Conservation (phyloP, 2,329 filamentous ascomycete genomes). For the Trichoderma gracile region DNA sequence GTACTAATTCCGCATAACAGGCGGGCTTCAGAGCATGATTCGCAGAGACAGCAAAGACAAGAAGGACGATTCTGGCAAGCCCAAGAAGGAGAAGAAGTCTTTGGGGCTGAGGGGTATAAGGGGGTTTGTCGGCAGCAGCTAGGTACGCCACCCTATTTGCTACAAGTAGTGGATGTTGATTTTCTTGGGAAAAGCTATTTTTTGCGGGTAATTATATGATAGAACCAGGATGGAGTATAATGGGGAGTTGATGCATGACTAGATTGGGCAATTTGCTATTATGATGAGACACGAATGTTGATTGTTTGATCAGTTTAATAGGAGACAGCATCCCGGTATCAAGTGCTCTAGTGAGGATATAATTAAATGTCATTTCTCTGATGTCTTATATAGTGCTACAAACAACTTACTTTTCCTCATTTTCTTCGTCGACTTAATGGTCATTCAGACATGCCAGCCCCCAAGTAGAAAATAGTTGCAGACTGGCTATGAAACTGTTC, state of each 20-base stretch:
- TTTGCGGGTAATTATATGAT: not conserved
- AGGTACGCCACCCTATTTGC: not conserved
- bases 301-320: too few relatives aligned
- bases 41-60: slow-evolving; percentile 54
- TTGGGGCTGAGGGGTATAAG: slow-evolving; percentile 46
- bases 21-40: slow-evolving; percentile 50
- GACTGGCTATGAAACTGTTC: too few relatives aligned
- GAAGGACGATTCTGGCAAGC: slow-evolving; percentile 43
- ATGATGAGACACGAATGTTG: not conserved
- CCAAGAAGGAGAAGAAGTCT: slow-evolving; percentile 42
- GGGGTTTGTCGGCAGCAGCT: slow-evolving; percentile 39
- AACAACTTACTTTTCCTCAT: too few relatives aligned
- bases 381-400: too few relatives aligned
- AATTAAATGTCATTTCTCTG: too few relatives aligned
- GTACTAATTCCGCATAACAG: slow-evolving; percentile 35
- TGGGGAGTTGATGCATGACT: not conserved
- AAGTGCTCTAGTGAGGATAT: too few relatives aligned
- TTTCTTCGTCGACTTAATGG: too few relatives aligned
- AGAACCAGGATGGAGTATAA: not conserved
- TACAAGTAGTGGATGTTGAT: not conserved
- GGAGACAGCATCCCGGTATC: too few relatives aligned
- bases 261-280: not conserved
- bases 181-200: not conserved
- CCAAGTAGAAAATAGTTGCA: too few relatives aligned
- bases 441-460: too few relatives aligned